A percentile compares a stretch with the other conserved stretches of the same genome.
Conservation (phyloP, 352 stramenopile genomes). For the Lagenidium giganteum region DNA sequence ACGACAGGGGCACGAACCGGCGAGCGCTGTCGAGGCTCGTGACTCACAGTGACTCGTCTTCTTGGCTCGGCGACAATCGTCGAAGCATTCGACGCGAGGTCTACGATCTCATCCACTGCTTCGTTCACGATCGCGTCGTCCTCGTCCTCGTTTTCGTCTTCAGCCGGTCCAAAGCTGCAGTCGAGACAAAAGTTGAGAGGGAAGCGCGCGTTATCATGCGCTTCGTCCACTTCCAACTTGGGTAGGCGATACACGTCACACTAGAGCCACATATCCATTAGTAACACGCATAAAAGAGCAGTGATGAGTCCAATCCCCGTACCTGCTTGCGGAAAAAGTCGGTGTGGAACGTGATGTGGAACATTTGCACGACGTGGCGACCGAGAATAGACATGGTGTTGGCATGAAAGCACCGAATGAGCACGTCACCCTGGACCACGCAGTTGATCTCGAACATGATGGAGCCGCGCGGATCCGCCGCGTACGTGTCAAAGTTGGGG, state of each 20-base stretch:
- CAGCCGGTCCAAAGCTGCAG: conserved; percentile 12
- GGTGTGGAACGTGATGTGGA: conserved; percentile 83
- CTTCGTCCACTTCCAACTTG: conserved; percentile 28
- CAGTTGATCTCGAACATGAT: conserved; percentile 55
- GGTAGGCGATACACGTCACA: conserved; percentile 17
- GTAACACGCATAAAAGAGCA: conserved; percentile 1
- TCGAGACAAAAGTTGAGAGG: conserved; percentile 19
- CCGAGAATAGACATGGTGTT: conserved; percentile 66
- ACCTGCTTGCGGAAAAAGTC: conserved; percentile 75
- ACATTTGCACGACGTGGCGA: conserved; percentile 81
- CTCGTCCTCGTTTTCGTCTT: conserved; percentile 5
- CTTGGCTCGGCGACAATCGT: neutral
- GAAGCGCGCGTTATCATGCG: conserved; percentile 23
- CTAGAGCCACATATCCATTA: too few species aligned
- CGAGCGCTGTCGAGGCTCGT: neutral
- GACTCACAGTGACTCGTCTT: neutral
- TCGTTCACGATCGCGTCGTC: neutral
- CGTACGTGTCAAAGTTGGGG: conserved; percentile 22
- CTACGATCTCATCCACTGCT: conserved; percentile 1
- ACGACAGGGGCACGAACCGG: neutral
- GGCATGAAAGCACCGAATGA: conserved; percentile 72
- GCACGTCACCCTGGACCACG: conserved; percentile 61
- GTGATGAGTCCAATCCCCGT: conserved; percentile 10
- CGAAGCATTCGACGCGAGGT: neutral
- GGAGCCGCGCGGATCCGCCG: conserved; percentile 12